Evolutionary conservation across 2,329 filamentous ascomycete genomes (phyloP), one percentile per base, ranked within the genome.

Genomic region (Endothia cerciana): DNA sequence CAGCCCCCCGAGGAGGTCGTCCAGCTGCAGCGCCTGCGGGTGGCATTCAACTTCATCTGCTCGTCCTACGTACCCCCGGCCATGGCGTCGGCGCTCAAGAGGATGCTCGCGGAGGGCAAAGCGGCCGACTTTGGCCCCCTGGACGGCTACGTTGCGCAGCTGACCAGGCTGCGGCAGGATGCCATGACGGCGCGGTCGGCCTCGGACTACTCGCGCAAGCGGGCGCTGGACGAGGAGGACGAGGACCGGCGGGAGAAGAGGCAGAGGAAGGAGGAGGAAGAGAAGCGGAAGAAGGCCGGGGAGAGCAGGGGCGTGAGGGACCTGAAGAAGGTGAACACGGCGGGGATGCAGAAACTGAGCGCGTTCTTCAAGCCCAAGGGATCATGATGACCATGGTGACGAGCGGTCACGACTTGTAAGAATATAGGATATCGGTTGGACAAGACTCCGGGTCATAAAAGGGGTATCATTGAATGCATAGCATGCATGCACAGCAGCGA

Each of bases 261-360:
- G 80, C 83, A 90, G 53, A 94, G 89, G 76, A 88, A 90, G 78
- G 93, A 97, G 60, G 94, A 97, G 68, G 94, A 97, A 66, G 94
- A 97, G 66, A 91, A 90, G 80, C 90, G 87, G 76, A 94, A 89
- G 78, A 94, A 96, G 79, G 87, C 86, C 2, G 82, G 81, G 30
- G 86, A 92, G 78, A 95, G 91, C 69, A 84, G 88, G 36, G 94
- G 88, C 0, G 87, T 97, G 1, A 89, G 89, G 74, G 86, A 94
- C 58, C 76, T 99, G 73, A 91, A 91, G 76, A 99, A 98, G 80
- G 94, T 94, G 58, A 91, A 98, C 78, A 94, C 91, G 0, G 87
- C 80, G 28, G 95, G 95, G 1, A 99, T 99, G 95, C 95, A 91
- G 85, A 99, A 98, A 82, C 86, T 99, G 86, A 97, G 92, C 75